Base-by-base conservation (phyloP, 2,329 filamentous ascomycete genomes). In the Pseudogymnoascus sp. region DNA sequence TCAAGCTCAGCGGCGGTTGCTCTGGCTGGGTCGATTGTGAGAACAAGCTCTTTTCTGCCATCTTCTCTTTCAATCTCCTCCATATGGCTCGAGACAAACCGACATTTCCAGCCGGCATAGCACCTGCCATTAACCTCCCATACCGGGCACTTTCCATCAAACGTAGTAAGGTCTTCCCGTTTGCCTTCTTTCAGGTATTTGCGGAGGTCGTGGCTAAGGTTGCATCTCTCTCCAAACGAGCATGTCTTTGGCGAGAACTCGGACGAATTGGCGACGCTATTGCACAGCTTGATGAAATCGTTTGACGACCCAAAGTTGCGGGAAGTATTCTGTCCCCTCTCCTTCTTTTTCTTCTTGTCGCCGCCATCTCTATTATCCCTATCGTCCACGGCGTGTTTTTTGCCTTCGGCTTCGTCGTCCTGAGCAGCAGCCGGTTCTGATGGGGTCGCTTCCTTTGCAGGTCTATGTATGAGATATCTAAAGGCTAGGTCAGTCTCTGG, bases 31-130 rank as follows among this genome's bases (percentile, higher is more conserved):
- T 74, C 69, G 62, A 85, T 83, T 18, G 89, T 70, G 59, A 96
- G 80, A 2, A 93, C 80, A 61, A 97, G 77, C 76, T 97, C 93
- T 70, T 90, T 91, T 68, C 84, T 84, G 7, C 92, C 93, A 74
- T 96, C 93, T 62, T 88, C 86, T 18, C 81, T 85, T 67, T 89
- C 85, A 23, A 90, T 77, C 76, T 97, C 93, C 66, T 87, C 82
- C 70, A 91, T 95, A 76, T 99, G 95, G 66, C 91, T 96, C 66
- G 84, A 84, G 36, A 91, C 89, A 72, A 97, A 96, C 21, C 93
- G 89, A 74, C 95, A 99, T 74, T 93, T 96, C 93, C 93, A 99
- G 5, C 95, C 95, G 12, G 89, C 85, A 59, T 84, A 82, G 70
- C 95, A 99, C 66, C 81, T 85, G 11, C 93, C 93, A 67, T 88